Evolutionary conservation across 2,329 filamentous ascomycete species (phyloP), one percentile per base, ranked within the genome.

Genomic region (Ceratocystis papillata): DNA sequence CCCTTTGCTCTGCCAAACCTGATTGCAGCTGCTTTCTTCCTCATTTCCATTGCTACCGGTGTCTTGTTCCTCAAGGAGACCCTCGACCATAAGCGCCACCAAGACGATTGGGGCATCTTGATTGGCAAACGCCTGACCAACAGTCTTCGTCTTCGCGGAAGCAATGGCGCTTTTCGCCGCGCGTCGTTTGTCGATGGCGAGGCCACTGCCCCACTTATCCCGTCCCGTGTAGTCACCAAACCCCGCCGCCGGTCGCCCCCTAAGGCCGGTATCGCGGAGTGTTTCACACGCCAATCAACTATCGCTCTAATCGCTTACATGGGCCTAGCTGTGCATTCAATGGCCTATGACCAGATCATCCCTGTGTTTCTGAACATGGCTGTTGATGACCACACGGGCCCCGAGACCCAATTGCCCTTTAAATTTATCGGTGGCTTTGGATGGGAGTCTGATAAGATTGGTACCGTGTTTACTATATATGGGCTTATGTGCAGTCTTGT

Each of bases 341-440:
- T 95, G 48, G 86, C 90, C 0, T 96, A 86, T 72, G 93, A 97
- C 75, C 91, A 96, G 72, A 80, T 93, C 1, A 82, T 97, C 1
- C 89, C 91, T 2, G 90, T 96, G 0, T 96, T 96, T 74, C 82
- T 96, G 72, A 89, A 96, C 75, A 87, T 90, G 69, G 87, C 88
- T 0, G 72, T 79, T 3, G 41, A 62, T n/a, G 75, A 79, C 3
- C 75, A 82, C 44, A 75, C 82, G 60, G 80, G 83, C 67, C 83
- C 84, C 0, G 77, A 81, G 0, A 78, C 84, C 10, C 76, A 79
- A 1, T 80, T 90, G 0, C 92, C 92, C 0, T 87, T 96, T 72
- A 87, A 89, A 72, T 96, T 96, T 72, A 80, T 82, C 1, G 87
- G 90, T 46, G 91, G 91, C 0, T 95, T 95, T 72, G 90, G 90